Evolutionary conservation across 176 grass and related monocot genomes (phyloP).

Genomic region (Secale cereale): DNA sequence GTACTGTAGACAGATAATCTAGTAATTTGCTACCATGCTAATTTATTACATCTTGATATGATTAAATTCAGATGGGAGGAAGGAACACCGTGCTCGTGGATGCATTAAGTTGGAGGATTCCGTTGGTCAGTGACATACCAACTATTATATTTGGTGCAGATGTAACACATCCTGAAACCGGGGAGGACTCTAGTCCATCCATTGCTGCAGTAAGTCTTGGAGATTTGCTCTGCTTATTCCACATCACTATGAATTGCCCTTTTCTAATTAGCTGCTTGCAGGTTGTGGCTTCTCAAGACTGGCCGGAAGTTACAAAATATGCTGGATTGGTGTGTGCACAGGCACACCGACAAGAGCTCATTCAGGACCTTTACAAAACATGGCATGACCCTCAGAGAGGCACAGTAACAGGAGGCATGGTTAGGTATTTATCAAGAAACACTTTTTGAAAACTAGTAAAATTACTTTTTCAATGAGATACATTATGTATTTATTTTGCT

Average conservation of each 20-base stretch:
- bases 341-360: conserved; percentile 68
- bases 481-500: not conserved
- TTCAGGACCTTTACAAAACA: conserved; percentile 97
- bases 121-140: conserved; percentile 98
- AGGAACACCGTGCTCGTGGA: conserved; percentile 96
- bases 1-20: not conserved
- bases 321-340: conserved; percentile 61
- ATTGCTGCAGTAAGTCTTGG: conserved; percentile 81
- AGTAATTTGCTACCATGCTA: not conserved
- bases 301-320: conserved; percentile 75
- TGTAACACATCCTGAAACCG: conserved; percentile 99
- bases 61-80: conserved; percentile 78
- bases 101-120: conserved; percentile 96
- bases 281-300: conserved; percentile 80
- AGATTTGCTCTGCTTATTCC: not conserved
- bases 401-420: conserved; percentile 59
- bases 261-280: conserved; percentile 26
- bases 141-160: conserved; percentile 99
- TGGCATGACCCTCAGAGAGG: conserved; percentile 97
- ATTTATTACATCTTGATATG: conserved; percentile 24
- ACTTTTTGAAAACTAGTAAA: not conserved
- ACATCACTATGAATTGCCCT: not conserved
- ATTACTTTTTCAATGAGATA: not conserved
- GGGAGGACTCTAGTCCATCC: conserved; percentile 95
- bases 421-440: conserved; percentile 38